Evolutionary conservation across 2,329 filamentous ascomycete genomes (phyloP), one percentile per base, ranked within the genome.

Genomic region (Xylaria polymorpha): DNA sequence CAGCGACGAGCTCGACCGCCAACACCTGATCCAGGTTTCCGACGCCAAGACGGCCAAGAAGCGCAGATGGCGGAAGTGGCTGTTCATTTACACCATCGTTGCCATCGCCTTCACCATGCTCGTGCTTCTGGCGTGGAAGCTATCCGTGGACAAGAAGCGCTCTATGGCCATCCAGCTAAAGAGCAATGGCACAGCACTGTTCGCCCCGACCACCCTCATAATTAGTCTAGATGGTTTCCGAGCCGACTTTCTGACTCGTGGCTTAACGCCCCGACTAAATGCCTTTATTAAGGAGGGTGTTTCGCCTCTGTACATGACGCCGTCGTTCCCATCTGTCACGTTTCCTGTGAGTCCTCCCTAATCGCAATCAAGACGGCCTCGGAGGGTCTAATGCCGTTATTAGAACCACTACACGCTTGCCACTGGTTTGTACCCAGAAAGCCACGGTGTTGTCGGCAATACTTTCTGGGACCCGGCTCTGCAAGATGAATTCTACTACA

Each of bases 151-250:
- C 68, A 82, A 81, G 61, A 84, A 81, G 68, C 79, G 75, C 15
- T 73, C 71, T 0, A 69, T 72, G 20, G 65, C 69, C 15, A 75
- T 78, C 51, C 78, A 80, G 35, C 73, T 87, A 25, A 76, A 87
- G 69, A 91, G 86, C 83, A 99, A 99, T 79, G 96, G 96, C 63
- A 97, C 94, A 0, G 92, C 94, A 1, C 83, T 93, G 4, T 99
- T 98, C 78, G 91, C 90, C 10, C 94, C 94, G 0, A 99, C 96
- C 0, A 98, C 96, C 1, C 92, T 99, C 68, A 85, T 98, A 63
- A 92, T 99, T 77, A 98, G 94, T 55, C 86, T 99, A 20, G 96
- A 99, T 80, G 96, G 96, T 3, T 98, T 99, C 83, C 91, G 96
- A 18, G 95, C 96, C 22, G 96, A 98, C 79, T 98, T 98, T 77